phyloP scores from a whole-genome alignment of 805 yeast genomes.

The Pichia deserticola region DNA sequence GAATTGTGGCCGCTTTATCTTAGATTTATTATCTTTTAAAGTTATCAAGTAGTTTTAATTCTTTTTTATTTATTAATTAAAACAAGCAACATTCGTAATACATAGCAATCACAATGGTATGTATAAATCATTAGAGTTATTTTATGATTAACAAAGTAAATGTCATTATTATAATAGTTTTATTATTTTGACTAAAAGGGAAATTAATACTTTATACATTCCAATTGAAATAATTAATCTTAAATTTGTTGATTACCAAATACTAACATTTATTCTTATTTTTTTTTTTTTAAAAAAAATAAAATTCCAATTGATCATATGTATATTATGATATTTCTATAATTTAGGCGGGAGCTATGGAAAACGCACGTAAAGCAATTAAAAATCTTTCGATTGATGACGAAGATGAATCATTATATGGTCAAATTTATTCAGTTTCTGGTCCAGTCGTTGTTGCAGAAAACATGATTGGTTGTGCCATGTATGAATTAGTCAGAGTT shows the following conservation, averaged over 20 bases:
- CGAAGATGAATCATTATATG: constrained; percentile 70
- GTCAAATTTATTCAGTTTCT: constrained; percentile 87
- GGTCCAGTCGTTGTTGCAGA: constrained; percentile 98
- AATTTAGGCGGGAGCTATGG: constrained; percentile 83
- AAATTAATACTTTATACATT: too few relatives aligned
- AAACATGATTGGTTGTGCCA: constrained; percentile 98
- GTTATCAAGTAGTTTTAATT: too few relatives aligned
- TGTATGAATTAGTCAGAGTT: constrained; percentile 97
- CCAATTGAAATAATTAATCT: too few relatives aligned
- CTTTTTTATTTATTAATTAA: not conserved
- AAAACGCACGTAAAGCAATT: constrained; percentile 92
- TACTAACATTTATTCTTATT: not conserved
- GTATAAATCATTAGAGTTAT: not conserved
- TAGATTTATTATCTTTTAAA: too few relatives aligned
- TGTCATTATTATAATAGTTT: too few relatives aligned
- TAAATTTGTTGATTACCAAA: too few relatives aligned
- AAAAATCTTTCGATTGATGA: constrained; percentile 80
- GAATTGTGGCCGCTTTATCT: too few relatives aligned
- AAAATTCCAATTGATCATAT: constrained; percentile 29
- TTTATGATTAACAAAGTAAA: too few relatives aligned
- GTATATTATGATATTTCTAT: too few relatives aligned
- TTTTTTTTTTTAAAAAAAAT: constrained; percentile 25
- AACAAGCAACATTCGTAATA: not conserved
- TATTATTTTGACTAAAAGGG: too few relatives aligned
- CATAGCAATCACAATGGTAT: constrained; percentile 3